Conservation (phyloP, 768 basidiomycete genomes). For the Gloeopeniophorella convolvens region DNA sequence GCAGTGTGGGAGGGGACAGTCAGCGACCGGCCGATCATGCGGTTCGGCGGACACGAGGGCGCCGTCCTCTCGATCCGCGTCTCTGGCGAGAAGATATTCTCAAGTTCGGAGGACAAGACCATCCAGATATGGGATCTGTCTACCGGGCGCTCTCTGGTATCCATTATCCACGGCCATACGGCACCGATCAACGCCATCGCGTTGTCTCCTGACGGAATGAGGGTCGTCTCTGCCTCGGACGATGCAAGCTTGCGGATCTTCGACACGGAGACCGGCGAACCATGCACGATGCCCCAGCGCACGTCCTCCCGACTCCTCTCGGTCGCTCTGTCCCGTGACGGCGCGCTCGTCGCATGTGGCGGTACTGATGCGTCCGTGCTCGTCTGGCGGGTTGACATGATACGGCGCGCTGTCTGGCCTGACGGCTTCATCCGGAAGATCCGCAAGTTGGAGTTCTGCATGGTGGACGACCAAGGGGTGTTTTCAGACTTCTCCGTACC, state of each 20-base stretch:
- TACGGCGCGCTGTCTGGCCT: conserved; percentile 2
- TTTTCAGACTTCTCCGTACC: background rate
- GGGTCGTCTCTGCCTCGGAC: conserved; percentile 11
- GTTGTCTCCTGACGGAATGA: background rate
- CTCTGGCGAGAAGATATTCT: conserved; percentile 4
- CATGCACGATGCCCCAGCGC: conserved; percentile 1
- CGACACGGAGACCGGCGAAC: conserved; percentile 5
- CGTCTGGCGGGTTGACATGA: conserved; percentile 3
- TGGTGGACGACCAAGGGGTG: conserved; percentile 7
- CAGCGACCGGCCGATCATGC: background rate
- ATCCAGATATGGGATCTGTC: conserved; percentile 11
- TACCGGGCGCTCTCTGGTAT: background rate
- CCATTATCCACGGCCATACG: conserved; percentile 28
- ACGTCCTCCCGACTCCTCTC: background rate
- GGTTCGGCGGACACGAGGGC: background rate
- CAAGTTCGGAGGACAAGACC: conserved; percentile 9
- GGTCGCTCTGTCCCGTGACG: conserved; percentile 6
- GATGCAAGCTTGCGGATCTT: conserved; percentile 8
- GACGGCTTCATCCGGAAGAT: background rate
- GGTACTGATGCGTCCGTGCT: background rate
- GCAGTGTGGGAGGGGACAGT: conserved; percentile 3
- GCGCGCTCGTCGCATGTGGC: background rate
- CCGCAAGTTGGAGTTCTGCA: conserved; percentile 2
- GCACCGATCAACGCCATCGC: background rate
- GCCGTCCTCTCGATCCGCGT: background rate